Base-by-base conservation (phyloP, 2,329 filamentous ascomycete genomes). In the Macroventuria anomochaeta region DNA sequence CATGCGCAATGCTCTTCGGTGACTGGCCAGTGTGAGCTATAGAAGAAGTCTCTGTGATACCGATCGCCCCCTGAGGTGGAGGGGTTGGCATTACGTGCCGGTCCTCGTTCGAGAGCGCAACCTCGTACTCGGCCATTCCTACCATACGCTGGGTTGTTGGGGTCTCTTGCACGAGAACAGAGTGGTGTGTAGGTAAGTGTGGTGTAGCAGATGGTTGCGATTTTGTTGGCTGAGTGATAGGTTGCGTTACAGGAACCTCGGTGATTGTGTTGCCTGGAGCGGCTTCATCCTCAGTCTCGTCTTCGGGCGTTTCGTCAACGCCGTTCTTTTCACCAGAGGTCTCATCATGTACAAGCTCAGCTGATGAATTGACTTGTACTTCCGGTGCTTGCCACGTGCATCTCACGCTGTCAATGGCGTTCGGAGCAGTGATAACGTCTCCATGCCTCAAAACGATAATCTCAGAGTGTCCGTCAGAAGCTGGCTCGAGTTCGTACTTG, bases 311-410 rank as follows among this genome's bases (percentile, higher is more conserved):
- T 15, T 43, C 56, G 10, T 39, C 46, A 25, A 59, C 41, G n/a
- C 31, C 50, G 31, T 37, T 33, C 11, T 31, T 13, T 13, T 5
- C 17, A 8, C 57, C 25, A 12, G 52, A 31, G 2, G 41, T 36
- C 7, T 59, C 36, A 7, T 21, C 38, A 12, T 57, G 40, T 17
- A 40, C 49, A n/a, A 20, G 50, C 8, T 63, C 60, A 15, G 54
- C 63, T 5, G 71, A 72, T 1, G 70, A 72, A 28, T 66, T 65
- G 28, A 74, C 71, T 47, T 72, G 69, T 12, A 72, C 56, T 44
- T 72, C 62, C 0, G 65, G 48, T 5, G 57, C 37, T 17, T 54
- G 50, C 59, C 61, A 68, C 3, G 26, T 40, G 32, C 67, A 64
- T 7, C 25, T 58, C 5, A 74, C 20, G 36, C 15, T 42, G 21